Percentiles rank a stretch among this genome's conserved stretches.
phyloP scores from a whole-genome alignment of 805 yeast species.

The Torulaspora gathmanii region DNA sequence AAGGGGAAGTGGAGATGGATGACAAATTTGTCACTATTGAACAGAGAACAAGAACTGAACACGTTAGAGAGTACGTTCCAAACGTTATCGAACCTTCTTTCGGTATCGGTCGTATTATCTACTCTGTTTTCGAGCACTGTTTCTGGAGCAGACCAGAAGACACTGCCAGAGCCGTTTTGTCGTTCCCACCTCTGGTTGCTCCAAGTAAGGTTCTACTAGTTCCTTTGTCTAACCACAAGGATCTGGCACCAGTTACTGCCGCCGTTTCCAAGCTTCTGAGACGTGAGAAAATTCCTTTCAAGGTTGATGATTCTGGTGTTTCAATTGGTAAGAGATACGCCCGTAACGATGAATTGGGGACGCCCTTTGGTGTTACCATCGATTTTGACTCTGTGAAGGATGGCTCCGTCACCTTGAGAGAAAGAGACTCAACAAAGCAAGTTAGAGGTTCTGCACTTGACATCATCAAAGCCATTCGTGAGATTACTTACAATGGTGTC shows the following conservation, averaged over 20 bases:
- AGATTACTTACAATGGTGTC: conserved; percentile 66
- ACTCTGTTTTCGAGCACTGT: conserved; percentile 86
- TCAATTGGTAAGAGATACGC: conserved; percentile 98
- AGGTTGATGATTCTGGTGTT: conserved; percentile 94
- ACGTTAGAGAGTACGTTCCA: conserved; percentile 92
- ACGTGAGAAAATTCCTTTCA: conserved; percentile 81
- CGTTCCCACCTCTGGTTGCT: conserved; percentile 92
- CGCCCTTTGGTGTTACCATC: conserved; percentile 96
- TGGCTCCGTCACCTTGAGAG: conserved; percentile 87
- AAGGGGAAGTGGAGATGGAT: conserved; percentile 65
- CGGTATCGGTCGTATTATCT: conserved; percentile 96
- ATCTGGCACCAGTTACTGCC: conserved; percentile 68
- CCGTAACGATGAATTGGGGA: conserved; percentile 97
- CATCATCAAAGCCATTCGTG: conserved; percentile 66
- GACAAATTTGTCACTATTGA: conserved; percentile 66
- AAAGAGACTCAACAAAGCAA: conserved; percentile 94
- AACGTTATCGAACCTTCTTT: conserved; percentile 98
- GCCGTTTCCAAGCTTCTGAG: conserved; percentile 68
- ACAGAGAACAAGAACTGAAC: conserved; percentile 76
- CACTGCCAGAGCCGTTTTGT: conserved; percentile 79
- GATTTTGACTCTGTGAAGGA: conserved; percentile 91
- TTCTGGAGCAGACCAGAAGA: conserved; percentile 95
- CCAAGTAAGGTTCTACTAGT: conserved; percentile 96
- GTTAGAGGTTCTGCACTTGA: conserved; percentile 85
- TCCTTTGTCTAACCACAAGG: conserved; percentile 83